phyloP scores from a whole-genome alignment of 1,139 yeast species.

The Kazachstania sp. region DNA sequence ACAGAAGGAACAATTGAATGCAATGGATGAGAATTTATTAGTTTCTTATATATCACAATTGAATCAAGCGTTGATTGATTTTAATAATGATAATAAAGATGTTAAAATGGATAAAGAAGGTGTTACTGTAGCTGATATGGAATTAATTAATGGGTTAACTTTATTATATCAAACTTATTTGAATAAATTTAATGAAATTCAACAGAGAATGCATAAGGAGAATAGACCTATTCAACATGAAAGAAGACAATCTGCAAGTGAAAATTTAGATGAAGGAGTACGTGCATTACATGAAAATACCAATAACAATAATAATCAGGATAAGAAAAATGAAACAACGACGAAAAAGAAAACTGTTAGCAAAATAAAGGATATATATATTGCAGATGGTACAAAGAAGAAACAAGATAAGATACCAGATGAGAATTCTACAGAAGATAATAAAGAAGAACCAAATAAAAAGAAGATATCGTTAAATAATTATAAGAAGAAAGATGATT shows the following conservation, averaged over 20 bases:
- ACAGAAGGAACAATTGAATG: conserved; percentile 10
- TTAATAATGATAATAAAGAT: conserved; percentile 26
- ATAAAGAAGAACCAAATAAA: conserved; percentile 10
- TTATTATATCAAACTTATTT: conserved; percentile 28
- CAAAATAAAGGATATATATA: conserved; percentile 5
- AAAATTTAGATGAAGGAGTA: conserved; percentile 1
- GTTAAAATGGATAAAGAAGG: conserved; percentile 15
- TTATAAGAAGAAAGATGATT: conserved; percentile 27
- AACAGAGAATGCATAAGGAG: not conserved
- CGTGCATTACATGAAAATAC: not conserved
- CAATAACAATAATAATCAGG: not conserved
- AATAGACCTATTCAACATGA: not conserved
- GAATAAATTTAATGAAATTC: conserved; percentile 18
- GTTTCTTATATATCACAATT: conserved; percentile 20
- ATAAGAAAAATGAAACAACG: not conserved
- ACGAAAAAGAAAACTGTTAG: not conserved
- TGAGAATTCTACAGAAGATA: not conserved
- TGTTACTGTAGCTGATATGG: conserved; percentile 25
- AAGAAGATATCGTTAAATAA: conserved; percentile 31
- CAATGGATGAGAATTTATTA: conserved; percentile 15
- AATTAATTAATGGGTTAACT: conserved; percentile 25
- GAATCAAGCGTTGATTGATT: conserved; percentile 19
- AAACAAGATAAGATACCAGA: not conserved
- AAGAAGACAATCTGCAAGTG: not conserved
- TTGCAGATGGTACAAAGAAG: conserved; percentile 7